These are phyloP conservation scores for Torulaspora pretoriensis DNA, from an alignment of 1,139 yeast species.

Conservation along the genomic window DNA sequence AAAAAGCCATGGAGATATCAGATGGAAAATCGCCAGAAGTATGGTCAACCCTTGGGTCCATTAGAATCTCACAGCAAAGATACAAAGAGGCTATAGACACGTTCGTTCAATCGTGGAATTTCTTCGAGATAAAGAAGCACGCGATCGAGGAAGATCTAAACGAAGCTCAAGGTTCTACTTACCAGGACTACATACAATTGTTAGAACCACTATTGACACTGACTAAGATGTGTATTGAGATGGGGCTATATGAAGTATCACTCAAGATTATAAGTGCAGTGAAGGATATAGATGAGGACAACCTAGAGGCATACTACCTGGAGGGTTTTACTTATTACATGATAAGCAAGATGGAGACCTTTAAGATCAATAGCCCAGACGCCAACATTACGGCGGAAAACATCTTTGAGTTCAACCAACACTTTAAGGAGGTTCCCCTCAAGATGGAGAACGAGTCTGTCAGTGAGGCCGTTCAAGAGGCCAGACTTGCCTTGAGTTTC, in stretches of 20 bases:
- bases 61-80: slow-evolving; percentile 83
- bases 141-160: slow-evolving; percentile 45
- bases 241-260: slow-evolving; percentile 65
- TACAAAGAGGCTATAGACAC: slow-evolving; percentile 70
- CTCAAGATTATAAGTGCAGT: slow-evolving; percentile 55
- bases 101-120: slow-evolving; percentile 65
- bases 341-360: slow-evolving; percentile 45
- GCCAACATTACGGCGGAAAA: slow-evolving; percentile 29
- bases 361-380: slow-evolving; percentile 25
- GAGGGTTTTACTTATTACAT: slow-evolving; percentile 74
- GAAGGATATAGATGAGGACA: slow-evolving; percentile 77
- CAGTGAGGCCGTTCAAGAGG: slow-evolving; percentile 41
- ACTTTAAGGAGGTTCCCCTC: slow-evolving; percentile 48
- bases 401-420: slow-evolving; percentile 39
- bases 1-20: slow-evolving; percentile 61
- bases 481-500: slow-evolving; percentile 52
- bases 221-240: slow-evolving; percentile 70
- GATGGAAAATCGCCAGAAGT: slow-evolving; percentile 62
- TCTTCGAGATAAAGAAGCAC: slow-evolving; percentile 53
- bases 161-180: slow-evolving; percentile 40
- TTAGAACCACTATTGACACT: slow-evolving; percentile 66
- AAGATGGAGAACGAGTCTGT: slow-evolving; percentile 37
- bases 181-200: slow-evolving; percentile 55
- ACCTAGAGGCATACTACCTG: slow-evolving; percentile 72
- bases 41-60: slow-evolving; percentile 77